Base-by-base conservation (phyloP, 2,329 filamentous ascomycete species). In the Cladophialophora yegresii region DNA sequence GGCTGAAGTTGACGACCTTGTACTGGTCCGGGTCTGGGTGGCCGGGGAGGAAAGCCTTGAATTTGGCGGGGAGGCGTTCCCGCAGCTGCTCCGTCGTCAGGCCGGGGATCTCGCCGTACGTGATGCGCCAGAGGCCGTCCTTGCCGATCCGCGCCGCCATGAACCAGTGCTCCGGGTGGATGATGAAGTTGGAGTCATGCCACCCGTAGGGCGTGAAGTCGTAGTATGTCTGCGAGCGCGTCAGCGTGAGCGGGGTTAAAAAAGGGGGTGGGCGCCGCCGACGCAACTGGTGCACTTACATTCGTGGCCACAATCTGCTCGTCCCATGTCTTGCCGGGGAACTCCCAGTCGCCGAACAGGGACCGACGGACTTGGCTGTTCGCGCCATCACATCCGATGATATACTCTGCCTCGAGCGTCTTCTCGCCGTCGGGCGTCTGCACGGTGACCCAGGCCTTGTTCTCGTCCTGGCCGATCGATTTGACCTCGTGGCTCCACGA, bases 71-170 rank as follows among this genome's bases (percentile, higher is more conserved):
- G 67, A 85, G 84, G 4, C 85, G 80, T 26, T 77, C 78, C 30
- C 79, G 73, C 61, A 86, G 79, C 72, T 88, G 78, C 10, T 86
- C 84, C 33, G 72, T 75, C 0, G 80, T 81, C 13, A 88, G 77
- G 1, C 81, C 82, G 0, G 80, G 77, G 0, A 75, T 75, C 67
- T 89, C 87, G 60, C 85, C 85, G 69, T 89, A 89, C 0, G 86
- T 86, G 36, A 89, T 83, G n/a, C 86, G 82, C 77, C 86, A 89
- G 10, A 89, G 74, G 0, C 84, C 84, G 60, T 87, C 84, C 1
- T 75, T 76, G 0, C 82, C 85, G 66, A 89, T 84, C 49, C 79
- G 82, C 1, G 86, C 85, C 1, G 84, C 84, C 85, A 88, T 87
- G 76, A 84, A 79, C 74, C 84, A 88, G 70, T 89, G 79, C 22